Evolutionary conservation across 108 stramenopile species (phyloP).

Genomic region (Fistulifera pelliculosa): DNA sequence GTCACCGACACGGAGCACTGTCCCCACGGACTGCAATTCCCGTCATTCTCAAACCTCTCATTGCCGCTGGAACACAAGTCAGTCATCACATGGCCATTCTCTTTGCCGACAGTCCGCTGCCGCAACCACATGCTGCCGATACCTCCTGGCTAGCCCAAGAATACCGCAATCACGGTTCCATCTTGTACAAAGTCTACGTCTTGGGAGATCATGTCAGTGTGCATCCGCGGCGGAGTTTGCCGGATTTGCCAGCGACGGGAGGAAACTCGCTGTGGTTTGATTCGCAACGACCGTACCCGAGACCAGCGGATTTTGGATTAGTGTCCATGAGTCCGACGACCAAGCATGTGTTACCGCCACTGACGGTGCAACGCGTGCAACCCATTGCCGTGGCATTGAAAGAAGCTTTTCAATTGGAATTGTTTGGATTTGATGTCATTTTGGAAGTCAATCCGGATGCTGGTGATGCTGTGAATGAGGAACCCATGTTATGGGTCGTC

Average conservation of each 20-base stretch:
- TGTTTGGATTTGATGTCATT: slow-evolving; percentile 85
- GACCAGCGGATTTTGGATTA: slow-evolving; percentile 63
- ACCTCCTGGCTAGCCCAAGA: slow-evolving; percentile 56
- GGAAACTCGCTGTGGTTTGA: slow-evolving; percentile 48
- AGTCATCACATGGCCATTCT: slow-evolving; percentile 75
- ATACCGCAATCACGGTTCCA: slow-evolving; percentile 75
- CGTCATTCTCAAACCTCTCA: slow-evolving; percentile 75
- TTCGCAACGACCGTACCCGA: slow-evolving; percentile 81
- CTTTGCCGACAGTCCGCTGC: slow-evolving; percentile 41
- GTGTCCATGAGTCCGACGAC: neutral
- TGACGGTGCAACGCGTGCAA: slow-evolving; percentile 42
- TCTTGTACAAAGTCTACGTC: slow-evolving; percentile 83
- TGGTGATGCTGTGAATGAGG: neutral
- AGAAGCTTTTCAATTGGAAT: slow-evolving; percentile 66
- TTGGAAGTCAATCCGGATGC: slow-evolving; percentile 19
- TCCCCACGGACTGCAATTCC: slow-evolving; percentile 33
- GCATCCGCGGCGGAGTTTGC: slow-evolving; percentile 56
- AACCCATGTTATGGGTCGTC: slow-evolving; percentile 36
- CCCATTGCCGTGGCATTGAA: slow-evolving; percentile 61
- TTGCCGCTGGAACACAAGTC: slow-evolving; percentile 75
- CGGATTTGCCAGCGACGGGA: slow-evolving; percentile 52
- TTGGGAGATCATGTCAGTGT: slow-evolving; percentile 74
- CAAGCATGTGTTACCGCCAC: slow-evolving; percentile 6
- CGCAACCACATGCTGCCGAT: slow-evolving; percentile 4
- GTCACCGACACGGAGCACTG: slow-evolving; percentile 4